Evolutionary conservation across 306 rosid genomes (phyloP).

Genomic region (Dryas drummondii): DNA sequence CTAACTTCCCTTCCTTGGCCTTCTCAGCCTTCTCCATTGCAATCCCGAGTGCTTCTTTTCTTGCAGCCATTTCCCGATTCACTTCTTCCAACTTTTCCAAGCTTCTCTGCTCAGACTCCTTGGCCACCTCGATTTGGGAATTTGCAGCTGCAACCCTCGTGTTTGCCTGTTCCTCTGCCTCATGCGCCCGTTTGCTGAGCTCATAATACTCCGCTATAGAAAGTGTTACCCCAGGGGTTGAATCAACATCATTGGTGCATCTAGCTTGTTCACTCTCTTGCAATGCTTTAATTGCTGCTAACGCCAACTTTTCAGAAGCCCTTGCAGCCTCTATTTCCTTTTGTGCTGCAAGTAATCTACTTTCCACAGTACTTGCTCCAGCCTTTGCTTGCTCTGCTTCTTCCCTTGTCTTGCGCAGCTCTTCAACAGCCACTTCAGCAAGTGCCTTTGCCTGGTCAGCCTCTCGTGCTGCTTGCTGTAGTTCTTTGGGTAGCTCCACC

Average conservation of each 20-base stretch:
- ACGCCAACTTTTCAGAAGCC: slow-evolving; percentile 87
- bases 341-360: slow-evolving; percentile 81
- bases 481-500: slow-evolving; percentile 72
- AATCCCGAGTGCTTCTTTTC: slow-evolving; percentile 67
- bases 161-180: slow-evolving; percentile 89
- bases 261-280: slow-evolving; percentile 81
- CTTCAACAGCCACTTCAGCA: slow-evolving; percentile 65
- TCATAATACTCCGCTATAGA: slow-evolving; percentile 90
- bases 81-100: slow-evolving; percentile 80
- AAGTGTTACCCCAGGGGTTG: slow-evolving; percentile 67
- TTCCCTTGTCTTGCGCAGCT: slow-evolving; percentile 68
- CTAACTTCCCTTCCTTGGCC: slow-evolving; percentile 97
- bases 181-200: slow-evolving; percentile 91
- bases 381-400: slow-evolving; percentile 96
- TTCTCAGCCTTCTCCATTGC: slow-evolving; percentile 95
- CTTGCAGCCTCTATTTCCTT: slow-evolving; percentile 96
- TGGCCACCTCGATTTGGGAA: slow-evolving; percentile 74
- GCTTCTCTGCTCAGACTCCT: slow-evolving; percentile 75
- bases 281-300: slow-evolving; percentile 94
- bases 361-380: slow-evolving; percentile 80
- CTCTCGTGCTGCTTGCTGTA: slow-evolving; percentile 79
- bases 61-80: slow-evolving; percentile 62
- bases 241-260: slow-evolving; percentile 46
- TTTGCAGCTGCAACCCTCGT: slow-evolving; percentile 68
- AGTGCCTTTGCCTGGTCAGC: slow-evolving; percentile 78